These are phyloP conservation scores for Isochrysis galbana DNA, from an alignment of 78 protist species.

Conservation along the genomic window DNA sequence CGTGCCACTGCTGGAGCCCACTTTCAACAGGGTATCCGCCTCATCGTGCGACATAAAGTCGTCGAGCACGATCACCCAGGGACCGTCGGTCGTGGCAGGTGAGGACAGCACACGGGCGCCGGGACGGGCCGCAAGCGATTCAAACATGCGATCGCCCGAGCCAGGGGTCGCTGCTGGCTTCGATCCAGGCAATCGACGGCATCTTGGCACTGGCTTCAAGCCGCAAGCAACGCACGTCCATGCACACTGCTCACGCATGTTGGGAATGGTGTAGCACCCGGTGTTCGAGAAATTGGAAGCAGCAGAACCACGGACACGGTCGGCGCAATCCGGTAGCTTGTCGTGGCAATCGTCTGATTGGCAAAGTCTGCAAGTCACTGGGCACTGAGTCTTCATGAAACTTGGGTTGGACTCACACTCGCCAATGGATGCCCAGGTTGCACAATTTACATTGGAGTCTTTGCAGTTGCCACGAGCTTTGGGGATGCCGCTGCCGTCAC, in stretches of 20 bases:
- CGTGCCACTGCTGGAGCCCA: background rate
- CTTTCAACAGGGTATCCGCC: background rate
- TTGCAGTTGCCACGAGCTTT: background rate
- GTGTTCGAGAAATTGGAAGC: background rate
- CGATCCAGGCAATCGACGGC: no score
- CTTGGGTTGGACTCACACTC: slow-evolving; percentile 6
- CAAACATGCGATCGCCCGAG: background rate
- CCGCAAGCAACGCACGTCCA: slow-evolving; percentile 22
- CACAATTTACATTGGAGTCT: background rate
- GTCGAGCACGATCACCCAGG: background rate
- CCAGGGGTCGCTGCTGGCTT: background rate
- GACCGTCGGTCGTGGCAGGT: no score
- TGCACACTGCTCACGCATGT: background rate
- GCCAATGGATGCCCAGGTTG: slow-evolving; percentile 14
- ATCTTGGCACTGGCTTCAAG: no score
- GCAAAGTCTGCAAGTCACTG: background rate
- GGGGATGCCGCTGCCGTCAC: background rate
- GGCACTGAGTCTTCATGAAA: background rate
- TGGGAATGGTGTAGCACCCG: background rate
- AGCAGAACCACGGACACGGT: background rate
- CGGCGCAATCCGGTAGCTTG: background rate
- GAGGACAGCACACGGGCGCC: background rate
- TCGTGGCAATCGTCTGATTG: background rate
- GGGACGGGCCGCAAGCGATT: background rate
- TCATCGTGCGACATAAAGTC: background rate